Evolutionary conservation across 768 basidiomycete genomes (phyloP).

Genomic region (Exsudoporus frostii): DNA sequence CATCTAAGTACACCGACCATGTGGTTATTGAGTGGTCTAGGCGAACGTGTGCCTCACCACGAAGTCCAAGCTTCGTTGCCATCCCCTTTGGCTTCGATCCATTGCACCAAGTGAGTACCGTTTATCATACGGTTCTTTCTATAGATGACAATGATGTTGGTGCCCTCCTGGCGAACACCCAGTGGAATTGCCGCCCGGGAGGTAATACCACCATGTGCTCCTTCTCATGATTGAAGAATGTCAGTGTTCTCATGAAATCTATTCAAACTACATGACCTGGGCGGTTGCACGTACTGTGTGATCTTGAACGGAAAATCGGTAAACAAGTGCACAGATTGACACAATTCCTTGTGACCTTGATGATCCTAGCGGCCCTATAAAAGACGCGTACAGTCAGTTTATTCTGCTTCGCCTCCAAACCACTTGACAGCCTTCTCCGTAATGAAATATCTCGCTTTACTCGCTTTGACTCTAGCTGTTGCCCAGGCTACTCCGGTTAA

Average conservation of each 20-base stretch:
- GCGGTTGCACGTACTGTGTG: constrained; percentile 12
- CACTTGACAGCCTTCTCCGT: neutral
- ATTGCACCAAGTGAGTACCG: neutral
- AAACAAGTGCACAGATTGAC: neutral
- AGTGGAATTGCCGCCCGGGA: no score
- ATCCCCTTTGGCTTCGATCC: no score
- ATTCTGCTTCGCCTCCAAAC: neutral
- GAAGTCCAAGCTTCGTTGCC: neutral
- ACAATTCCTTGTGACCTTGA: neutral
- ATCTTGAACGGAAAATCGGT: constrained; percentile 3
- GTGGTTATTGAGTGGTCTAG: neutral
- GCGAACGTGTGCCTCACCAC: neutral
- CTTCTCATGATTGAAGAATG: neutral
- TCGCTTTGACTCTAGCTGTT: constrained; percentile 15
- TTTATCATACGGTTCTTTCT: neutral
- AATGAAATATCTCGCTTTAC: constrained; percentile 22
- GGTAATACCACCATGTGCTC: neutral
- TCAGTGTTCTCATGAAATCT: constrained; percentile 3
- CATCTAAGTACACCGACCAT: neutral
- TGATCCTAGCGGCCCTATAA: constrained; percentile 8
- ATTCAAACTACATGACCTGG: neutral
- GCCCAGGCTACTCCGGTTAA: constrained; percentile 16
- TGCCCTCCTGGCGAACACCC: no score
- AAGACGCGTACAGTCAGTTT: neutral
- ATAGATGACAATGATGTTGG: neutral